These are phyloP conservation scores for Kuraishia ogatae DNA, from an alignment of 805 yeast species.

Conservation along the genomic window DNA sequence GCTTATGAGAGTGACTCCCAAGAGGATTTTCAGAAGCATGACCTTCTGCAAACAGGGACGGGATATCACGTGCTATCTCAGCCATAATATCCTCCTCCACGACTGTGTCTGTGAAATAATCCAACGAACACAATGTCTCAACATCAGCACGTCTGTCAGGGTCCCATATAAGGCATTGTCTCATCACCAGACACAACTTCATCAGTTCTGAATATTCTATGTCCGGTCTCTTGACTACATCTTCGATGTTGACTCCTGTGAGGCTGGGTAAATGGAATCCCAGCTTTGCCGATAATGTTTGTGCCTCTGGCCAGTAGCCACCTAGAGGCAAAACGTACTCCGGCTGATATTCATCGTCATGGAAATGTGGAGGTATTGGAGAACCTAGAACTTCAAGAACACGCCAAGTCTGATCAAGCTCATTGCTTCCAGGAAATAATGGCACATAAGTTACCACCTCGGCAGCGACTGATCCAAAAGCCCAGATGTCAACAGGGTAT, in stretches of 20 bases:
- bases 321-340: constrained; percentile 39
- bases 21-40: neutral
- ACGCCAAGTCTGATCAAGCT: constrained; percentile 68
- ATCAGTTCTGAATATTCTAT: constrained; percentile 23
- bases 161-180: constrained; percentile 65
- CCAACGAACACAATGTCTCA: neutral
- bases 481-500: constrained; percentile 76
- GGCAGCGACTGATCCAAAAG: constrained; percentile 71
- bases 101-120: neutral
- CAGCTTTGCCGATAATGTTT: constrained; percentile 36
- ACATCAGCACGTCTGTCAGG: constrained; percentile 46
- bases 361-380: constrained; percentile 33
- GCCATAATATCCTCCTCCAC: neutral
- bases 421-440: constrained; percentile 75
- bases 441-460: constrained; percentile 71
- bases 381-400: constrained; percentile 66
- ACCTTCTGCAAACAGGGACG: neutral
- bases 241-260: constrained; percentile 39
- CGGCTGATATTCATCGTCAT: constrained; percentile 6
- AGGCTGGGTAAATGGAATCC: constrained; percentile 50
- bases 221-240: constrained; percentile 36
- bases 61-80: neutral
- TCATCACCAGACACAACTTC: constrained; percentile 33
- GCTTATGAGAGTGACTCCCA: neutral
- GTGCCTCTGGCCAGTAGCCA: constrained; percentile 68